Evolutionary conservation across 2,329 filamentous ascomycete genomes (phyloP), one percentile per base, ranked within the genome.

Genomic region (Claviceps quebecensis): DNA sequence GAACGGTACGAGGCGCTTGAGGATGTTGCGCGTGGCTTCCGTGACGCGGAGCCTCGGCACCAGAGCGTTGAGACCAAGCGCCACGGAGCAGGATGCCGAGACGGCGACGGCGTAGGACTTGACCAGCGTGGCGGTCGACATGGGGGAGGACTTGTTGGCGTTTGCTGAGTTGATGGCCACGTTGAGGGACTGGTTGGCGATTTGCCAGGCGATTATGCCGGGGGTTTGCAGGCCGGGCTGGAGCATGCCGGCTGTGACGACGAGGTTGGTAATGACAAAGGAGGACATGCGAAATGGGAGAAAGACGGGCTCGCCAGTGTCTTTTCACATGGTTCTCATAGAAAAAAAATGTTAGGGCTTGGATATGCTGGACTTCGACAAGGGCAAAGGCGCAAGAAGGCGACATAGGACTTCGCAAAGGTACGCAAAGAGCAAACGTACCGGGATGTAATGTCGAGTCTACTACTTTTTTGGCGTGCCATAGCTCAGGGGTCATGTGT

Each of bases 121-220:
- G 55, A 84, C 78, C 56, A 98, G 83, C 58, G 87, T 86, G 22
- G 80, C 79, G 53, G 81, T 84, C 19, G 86, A 86, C 56, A 97
- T 78, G 1, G 91, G 88, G 3, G 88, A 90, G 40, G 89, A 95
- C 69, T 98, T 98, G 78, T 98, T 98, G 56, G 91, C 88, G 67
- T 98, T 98, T 64, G 91, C 87, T 66, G 82, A 89, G 77, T 98
- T 98, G 76, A 98, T 91, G 58, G 88, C 91, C 29, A 98, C 93
- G 67, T 98, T 98, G 60, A 98, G 83, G 13, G 90, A 96, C 72
- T 98, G 93, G 70, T 98, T 98, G 58, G 86, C 81, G 53, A 96
- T 81, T 71, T 98, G 93, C 93, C 93, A 98, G 58, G 84, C 83
- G 39, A 97, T 75, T 5, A 88, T 96, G 49, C 91, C 93, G 43